Evolutionary conservation across 768 basidiomycete species (phyloP).

Genomic region (Collybiopsis luxurians): DNA sequence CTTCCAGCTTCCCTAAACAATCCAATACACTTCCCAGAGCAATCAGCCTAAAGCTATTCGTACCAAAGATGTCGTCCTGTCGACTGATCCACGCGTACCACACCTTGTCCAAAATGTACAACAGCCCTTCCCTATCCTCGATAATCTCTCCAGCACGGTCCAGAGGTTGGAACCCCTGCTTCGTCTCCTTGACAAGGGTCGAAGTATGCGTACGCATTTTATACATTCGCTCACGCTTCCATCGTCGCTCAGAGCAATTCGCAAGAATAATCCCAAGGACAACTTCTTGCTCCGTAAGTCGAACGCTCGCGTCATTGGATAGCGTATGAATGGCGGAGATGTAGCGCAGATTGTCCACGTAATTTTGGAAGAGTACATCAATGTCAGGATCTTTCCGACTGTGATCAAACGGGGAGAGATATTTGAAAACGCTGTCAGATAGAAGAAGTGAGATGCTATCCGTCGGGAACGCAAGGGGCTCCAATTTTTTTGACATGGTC

Average conservation of each 20-base stretch:
- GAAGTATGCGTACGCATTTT: slow-evolving; percentile 60
- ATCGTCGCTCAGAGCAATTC: slow-evolving; percentile 60
- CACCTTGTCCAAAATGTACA: slow-evolving; percentile 42
- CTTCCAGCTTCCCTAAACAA: slow-evolving; percentile 41
- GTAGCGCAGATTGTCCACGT: slow-evolving; percentile 66
- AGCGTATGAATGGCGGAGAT: slow-evolving; percentile 68
- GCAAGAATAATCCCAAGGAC: slow-evolving; percentile 74
- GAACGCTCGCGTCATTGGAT: slow-evolving; percentile 50
- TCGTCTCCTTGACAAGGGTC: slow-evolving; percentile 50
- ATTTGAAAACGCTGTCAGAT: slow-evolving; percentile 23
- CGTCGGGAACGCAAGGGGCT: slow-evolving; percentile 12
- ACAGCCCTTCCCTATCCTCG: slow-evolving; percentile 25
- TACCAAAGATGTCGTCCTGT: slow-evolving; percentile 40
- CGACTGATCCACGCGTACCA: slow-evolving; percentile 70
- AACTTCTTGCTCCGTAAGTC: slow-evolving; percentile 70
- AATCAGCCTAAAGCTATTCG: slow-evolving; percentile 68
- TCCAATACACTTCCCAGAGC: slow-evolving; percentile 59
- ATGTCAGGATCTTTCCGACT: slow-evolving; percentile 24
- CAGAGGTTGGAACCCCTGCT: slow-evolving; percentile 29
- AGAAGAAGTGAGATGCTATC: slow-evolving; percentile 41
- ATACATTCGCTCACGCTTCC: slow-evolving; percentile 55
- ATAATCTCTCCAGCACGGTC: slow-evolving; percentile 20
- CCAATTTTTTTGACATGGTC: not conserved
- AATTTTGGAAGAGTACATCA: slow-evolving; percentile 44
- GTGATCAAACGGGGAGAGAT: slow-evolving; percentile 17